phyloP scores from a whole-genome alignment of 805 yeast genomes.

The Suhomyces kilbournensis region DNA sequence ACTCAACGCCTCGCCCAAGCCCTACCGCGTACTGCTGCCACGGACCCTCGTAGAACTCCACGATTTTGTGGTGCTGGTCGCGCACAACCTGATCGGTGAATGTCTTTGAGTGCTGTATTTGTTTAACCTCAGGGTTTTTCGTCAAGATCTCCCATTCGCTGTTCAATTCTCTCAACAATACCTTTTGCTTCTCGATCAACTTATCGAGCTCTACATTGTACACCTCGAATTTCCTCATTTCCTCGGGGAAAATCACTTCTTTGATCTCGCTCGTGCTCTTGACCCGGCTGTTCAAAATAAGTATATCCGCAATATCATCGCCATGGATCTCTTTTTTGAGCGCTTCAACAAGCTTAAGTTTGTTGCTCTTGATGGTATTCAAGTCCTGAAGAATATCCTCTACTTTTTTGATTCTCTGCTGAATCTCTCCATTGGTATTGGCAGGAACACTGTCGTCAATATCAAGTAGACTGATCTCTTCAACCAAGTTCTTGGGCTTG shows the following conservation, averaged over 20 bases:
- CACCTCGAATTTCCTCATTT: slow-evolving; percentile 72
- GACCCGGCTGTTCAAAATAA: slow-evolving; percentile 61
- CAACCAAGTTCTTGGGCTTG: slow-evolving; percentile 4
- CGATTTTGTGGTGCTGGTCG: slow-evolving; percentile 34
- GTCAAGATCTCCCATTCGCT: slow-evolving; percentile 28
- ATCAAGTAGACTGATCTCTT: slow-evolving; percentile 58
- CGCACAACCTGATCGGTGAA: slow-evolving; percentile 32
- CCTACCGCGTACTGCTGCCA: slow-evolving; percentile 65
- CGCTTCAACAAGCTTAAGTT: slow-evolving; percentile 56
- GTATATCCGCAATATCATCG: slow-evolving; percentile 80
- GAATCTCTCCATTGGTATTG: slow-evolving; percentile 23
- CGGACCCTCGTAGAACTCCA: slow-evolving; percentile 45
- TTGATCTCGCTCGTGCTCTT: slow-evolving; percentile 56
- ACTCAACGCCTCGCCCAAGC: slow-evolving; percentile 54
- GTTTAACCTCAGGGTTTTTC: slow-evolving; percentile 29
- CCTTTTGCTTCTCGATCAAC: slow-evolving; percentile 63
- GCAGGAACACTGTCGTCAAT: slow-evolving; percentile 49
- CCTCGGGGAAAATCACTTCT: slow-evolving; percentile 58
- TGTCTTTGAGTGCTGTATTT: slow-evolving; percentile 43
- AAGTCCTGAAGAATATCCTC: slow-evolving; percentile 61
- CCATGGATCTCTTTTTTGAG: slow-evolving; percentile 67
- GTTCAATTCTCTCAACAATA: slow-evolving; percentile 35
- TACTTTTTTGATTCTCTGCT: slow-evolving; percentile 43
- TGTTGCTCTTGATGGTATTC: slow-evolving; percentile 60
- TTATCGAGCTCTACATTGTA: slow-evolving; percentile 64